Evolutionary conservation across 257 asterid genomes (phyloP).

Genomic region (Lantana camara): DNA sequence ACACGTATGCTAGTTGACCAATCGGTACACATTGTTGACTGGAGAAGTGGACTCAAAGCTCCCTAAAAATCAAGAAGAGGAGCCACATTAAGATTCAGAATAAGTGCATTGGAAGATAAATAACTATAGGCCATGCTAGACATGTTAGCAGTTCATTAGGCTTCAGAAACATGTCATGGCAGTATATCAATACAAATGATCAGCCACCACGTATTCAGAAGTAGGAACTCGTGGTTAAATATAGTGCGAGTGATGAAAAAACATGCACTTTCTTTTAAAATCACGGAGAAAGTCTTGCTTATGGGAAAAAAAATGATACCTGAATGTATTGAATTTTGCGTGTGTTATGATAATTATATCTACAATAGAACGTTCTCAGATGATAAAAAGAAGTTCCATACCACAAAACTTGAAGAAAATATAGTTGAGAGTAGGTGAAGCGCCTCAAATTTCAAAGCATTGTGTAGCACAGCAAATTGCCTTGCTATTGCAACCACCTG

Average conservation of each 20-base stretch:
- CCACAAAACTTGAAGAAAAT: slow-evolving; percentile 68
- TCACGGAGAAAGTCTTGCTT: background rate
- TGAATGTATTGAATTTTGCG: background rate
- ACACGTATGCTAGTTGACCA: slow-evolving; percentile 67
- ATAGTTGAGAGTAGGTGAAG: slow-evolving; percentile 77
- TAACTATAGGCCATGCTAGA: slow-evolving; percentile 15
- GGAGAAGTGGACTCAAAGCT: slow-evolving; percentile 51
- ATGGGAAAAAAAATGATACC: background rate
- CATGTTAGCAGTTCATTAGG: slow-evolving; percentile 21
- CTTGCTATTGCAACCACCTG: slow-evolving; percentile 81
- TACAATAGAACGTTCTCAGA: slow-evolving; percentile 18
- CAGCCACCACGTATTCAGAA: slow-evolving; percentile 13
- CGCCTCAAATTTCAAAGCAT: slow-evolving; percentile 80
- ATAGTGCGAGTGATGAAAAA: background rate
- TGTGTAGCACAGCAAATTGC: slow-evolving; percentile 78
- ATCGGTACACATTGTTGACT: slow-evolving; percentile 35
- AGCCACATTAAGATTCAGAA: slow-evolving; percentile 29
- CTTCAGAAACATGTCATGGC: slow-evolving; percentile 22
- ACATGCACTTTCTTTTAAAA: background rate
- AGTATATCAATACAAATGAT: background rate
- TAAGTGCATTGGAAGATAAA: slow-evolving; percentile 17
- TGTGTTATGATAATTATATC: background rate
- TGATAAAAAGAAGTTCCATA: slow-evolving; percentile 34
- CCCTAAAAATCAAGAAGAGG: slow-evolving; percentile 46
- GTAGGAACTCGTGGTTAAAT: background rate